Conservation (phyloP, 306 rosid genomes). For the Acacia acuminata region DNA sequence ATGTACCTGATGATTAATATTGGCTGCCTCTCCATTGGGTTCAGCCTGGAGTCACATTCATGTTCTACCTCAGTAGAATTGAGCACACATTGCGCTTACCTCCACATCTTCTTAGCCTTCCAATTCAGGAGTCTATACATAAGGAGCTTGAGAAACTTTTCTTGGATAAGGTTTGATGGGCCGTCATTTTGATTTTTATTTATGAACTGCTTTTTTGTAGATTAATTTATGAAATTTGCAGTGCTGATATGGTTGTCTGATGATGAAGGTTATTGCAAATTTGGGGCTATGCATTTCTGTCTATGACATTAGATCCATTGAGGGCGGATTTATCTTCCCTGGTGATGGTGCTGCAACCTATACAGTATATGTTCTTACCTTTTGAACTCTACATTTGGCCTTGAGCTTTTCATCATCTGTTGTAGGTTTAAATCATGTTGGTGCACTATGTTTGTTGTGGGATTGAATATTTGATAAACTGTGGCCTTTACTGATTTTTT, state of each 20-base stretch:
- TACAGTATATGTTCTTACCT: slow-evolving; percentile 41
- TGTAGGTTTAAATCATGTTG: background rate
- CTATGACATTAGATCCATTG: slow-evolving; percentile 68
- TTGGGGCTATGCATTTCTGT: slow-evolving; percentile 83
- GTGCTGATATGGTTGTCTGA: slow-evolving; percentile 31
- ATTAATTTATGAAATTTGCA: slow-evolving; percentile 6
- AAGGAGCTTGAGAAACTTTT: slow-evolving; percentile 77
- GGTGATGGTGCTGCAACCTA: slow-evolving; percentile 80
- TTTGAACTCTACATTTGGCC: slow-evolving; percentile 21
- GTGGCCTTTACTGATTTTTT: slow-evolving; percentile 1
- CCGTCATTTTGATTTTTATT: slow-evolving; percentile 21
- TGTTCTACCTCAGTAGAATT: slow-evolving; percentile 83
- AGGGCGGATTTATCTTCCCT: slow-evolving; percentile 72
- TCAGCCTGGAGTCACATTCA: slow-evolving; percentile 35
- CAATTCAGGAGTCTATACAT: slow-evolving; percentile 61
- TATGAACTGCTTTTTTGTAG: background rate
- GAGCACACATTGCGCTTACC: slow-evolving; percentile 77
- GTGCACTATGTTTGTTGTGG: slow-evolving; percentile 12
- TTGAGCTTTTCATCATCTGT: slow-evolving; percentile 3
- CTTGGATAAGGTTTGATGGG: slow-evolving; percentile 62
- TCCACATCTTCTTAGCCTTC: slow-evolving; percentile 60
- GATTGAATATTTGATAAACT: background rate
- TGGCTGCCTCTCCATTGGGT: slow-evolving; percentile 19
- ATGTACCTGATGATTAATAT: background rate
- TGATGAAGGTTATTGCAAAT: slow-evolving; percentile 67